Evolutionary conservation across 768 basidiomycete genomes (phyloP).

Genomic region (Cystobasidium ongulense): DNA sequence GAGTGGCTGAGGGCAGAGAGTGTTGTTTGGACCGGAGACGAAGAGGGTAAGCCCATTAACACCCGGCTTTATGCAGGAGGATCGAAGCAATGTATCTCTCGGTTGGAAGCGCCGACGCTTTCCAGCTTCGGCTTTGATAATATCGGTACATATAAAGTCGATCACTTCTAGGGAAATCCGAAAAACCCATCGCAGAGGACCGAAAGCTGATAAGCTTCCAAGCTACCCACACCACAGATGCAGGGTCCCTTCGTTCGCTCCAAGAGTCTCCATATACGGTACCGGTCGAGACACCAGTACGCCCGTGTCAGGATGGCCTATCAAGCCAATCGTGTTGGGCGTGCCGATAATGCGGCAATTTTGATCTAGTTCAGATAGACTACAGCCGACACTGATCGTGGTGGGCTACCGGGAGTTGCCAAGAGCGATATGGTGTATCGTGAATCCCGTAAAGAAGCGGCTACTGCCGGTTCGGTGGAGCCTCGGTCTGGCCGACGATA

Average conservation of each 20-base stretch:
- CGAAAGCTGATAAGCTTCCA: too few species aligned
- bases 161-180: too few species aligned
- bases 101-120: background rate
- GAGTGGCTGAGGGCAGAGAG: too few species aligned
- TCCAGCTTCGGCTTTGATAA: background rate
- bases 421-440: too few species aligned
- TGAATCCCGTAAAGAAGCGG: background rate
- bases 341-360: background rate
- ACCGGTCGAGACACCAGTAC: too few species aligned
- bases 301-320: too few species aligned
- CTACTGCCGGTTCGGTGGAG: background rate
- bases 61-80: background rate
- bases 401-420: background rate
- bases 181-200: too few species aligned
- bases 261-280: too few species aligned
- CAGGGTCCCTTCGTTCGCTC: too few species aligned
- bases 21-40: too few species aligned
- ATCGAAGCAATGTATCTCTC: background rate
- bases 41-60: too few species aligned
- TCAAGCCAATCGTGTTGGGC: background rate
- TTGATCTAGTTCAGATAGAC: background rate
- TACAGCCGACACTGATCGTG: background rate
- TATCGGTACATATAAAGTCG: background rate
- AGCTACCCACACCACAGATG: too few species aligned
- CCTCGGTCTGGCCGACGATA: background rate